These are phyloP conservation scores for Nepenthes mirabilis DNA, from an alignment of 148 eudicot genomes.

Conservation along the genomic window DNA sequence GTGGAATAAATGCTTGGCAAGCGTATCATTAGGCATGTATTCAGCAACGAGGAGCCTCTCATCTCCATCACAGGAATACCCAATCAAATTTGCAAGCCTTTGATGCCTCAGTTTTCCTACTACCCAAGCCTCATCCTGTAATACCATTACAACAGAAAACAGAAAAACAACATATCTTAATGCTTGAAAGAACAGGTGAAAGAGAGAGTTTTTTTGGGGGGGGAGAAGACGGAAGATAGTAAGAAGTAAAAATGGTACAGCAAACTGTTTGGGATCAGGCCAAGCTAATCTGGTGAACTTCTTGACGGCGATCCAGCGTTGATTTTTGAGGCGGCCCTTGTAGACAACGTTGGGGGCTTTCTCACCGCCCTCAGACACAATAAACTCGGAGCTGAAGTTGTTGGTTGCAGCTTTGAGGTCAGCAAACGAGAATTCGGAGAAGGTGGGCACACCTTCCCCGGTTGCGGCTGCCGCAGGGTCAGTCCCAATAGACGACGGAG, in stretches of 20 bases:
- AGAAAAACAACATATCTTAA: too few species aligned
- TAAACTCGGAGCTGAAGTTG: conserved; percentile 43
- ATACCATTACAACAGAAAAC: neutral
- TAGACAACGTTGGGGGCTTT: conserved; percentile 60
- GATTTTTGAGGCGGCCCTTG: conserved; percentile 44
- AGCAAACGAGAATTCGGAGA: conserved; percentile 37
- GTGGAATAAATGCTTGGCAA: conserved; percentile 91
- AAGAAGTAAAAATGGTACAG: conserved; percentile 15
- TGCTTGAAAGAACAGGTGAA: too few species aligned
- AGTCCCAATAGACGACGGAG: conserved; percentile 4
- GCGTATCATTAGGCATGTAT: conserved; percentile 91
- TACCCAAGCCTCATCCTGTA: conserved; percentile 84
- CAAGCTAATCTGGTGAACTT: conserved; percentile 62
- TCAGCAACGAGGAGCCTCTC: conserved; percentile 92
- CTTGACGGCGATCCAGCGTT: conserved; percentile 67
- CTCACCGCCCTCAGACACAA: conserved; percentile 67
- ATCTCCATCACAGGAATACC: conserved; percentile 92
- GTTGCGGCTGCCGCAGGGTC: conserved; percentile 6
- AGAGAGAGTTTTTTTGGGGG: too few species aligned
- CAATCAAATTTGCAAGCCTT: conserved; percentile 82
- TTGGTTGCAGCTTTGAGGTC: conserved; percentile 59
- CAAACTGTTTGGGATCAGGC: conserved; percentile 79
- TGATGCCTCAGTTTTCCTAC: conserved; percentile 67
- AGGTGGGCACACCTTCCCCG: conserved; percentile 25
- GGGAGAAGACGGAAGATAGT: neutral